phyloP scores from a whole-genome alignment of 768 basidiomycete genomes.

The Trametes coccinea region DNA sequence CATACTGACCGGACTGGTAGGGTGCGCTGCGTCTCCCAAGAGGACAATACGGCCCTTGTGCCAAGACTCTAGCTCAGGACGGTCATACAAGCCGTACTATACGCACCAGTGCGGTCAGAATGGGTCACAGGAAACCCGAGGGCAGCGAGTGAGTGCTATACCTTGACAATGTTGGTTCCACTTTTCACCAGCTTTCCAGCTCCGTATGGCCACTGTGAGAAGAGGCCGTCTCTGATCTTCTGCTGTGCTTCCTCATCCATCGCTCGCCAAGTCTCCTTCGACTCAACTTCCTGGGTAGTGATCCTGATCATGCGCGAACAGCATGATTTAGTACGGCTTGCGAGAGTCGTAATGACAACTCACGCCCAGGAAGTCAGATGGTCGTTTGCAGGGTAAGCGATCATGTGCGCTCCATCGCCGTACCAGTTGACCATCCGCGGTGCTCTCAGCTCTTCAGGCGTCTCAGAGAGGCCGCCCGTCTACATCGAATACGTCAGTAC shows the following conservation, averaged over 20 bases:
- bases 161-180: slow-evolving; percentile 33
- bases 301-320: slow-evolving; percentile 26
- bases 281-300: slow-evolving; percentile 40
- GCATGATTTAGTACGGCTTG: no score
- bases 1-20: slow-evolving; percentile 44
- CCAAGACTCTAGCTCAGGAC: slow-evolving; percentile 43
- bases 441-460: slow-evolving; percentile 21
- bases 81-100: slow-evolving; percentile 46
- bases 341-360: slow-evolving; percentile 7
- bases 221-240: slow-evolving; percentile 26
- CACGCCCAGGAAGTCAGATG: slow-evolving; percentile 39
- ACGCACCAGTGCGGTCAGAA: no score
- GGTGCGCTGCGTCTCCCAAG: slow-evolving; percentile 48
- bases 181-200: slow-evolving; percentile 30
- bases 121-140: not conserved
- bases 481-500: slow-evolving; percentile 10
- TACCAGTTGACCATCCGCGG: slow-evolving; percentile 36
- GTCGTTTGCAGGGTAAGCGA: slow-evolving; percentile 38
- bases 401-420: slow-evolving; percentile 40
- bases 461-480: slow-evolving; percentile 39
- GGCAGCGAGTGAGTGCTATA: not conserved
- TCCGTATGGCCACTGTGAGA: slow-evolving; percentile 29
- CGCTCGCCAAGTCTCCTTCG: slow-evolving; percentile 44
- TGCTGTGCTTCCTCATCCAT: slow-evolving; percentile 33
- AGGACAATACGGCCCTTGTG: slow-evolving; percentile 43